A percentile compares a stretch with the other conserved stretches of the same genome.
These are phyloP conservation scores for Jatropha multifida DNA, from an alignment of 441 rosid genomes.

Conservation along the genomic window DNA sequence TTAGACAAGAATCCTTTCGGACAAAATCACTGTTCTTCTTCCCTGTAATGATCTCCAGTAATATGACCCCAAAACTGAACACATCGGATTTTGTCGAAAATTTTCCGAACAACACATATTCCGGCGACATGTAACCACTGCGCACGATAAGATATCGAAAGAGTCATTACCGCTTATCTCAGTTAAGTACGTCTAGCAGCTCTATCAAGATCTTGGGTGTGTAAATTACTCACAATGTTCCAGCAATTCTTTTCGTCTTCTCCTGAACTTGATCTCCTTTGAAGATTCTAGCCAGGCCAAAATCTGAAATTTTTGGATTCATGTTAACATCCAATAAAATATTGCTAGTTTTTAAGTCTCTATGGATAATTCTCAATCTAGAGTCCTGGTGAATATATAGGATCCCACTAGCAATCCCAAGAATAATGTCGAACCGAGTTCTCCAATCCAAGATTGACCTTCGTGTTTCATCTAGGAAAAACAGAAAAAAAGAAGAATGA, in stretches of 20 bases:
- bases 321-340: conserved; percentile 8
- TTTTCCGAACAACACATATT: conserved; percentile 38
- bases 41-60: conserved; percentile 32
- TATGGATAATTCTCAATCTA: conserved; percentile 11
- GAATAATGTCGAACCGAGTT: conserved; percentile 2
- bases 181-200: too few species aligned
- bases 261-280: not conserved
- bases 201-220: too few species aligned
- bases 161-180: too few species aligned
- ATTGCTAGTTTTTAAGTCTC: conserved; percentile 17
- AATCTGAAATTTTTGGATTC: conserved; percentile 19
- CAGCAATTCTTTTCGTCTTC: conserved; percentile 3
- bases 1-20: conserved; percentile 16
- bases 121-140: conserved; percentile 47
- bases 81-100: conserved; percentile 38
- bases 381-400: conserved; percentile 15
- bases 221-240: conserved; percentile 12
- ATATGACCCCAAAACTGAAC: conserved; percentile 36
- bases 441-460: not conserved
- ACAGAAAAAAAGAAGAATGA: not conserved
- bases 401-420: conserved; percentile 16
- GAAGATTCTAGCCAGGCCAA: conserved; percentile 15
- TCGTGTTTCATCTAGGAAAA: not conserved
- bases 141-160: not conserved
- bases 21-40: conserved; percentile 25